These are phyloP conservation scores for Trametes meyenii DNA, from an alignment of 768 basidiomycete genomes.

Conservation along the genomic window DNA sequence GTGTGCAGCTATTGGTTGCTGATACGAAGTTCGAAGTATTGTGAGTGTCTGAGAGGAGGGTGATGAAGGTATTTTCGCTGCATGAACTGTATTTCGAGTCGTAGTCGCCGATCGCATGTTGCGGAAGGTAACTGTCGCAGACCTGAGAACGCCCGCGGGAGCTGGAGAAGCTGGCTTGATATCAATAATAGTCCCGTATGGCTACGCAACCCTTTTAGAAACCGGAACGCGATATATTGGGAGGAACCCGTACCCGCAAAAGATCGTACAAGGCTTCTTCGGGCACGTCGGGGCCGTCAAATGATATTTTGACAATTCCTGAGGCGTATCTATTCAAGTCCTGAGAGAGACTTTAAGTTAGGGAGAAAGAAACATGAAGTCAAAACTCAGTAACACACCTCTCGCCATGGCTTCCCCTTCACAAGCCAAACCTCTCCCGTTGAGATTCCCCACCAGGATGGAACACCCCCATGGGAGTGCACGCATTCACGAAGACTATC, in stretches of 20 bases:
- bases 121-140: slow-evolving; percentile 61
- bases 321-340: slow-evolving; percentile 87
- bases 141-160: slow-evolving; percentile 55
- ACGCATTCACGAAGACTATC: slow-evolving; percentile 47
- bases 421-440: slow-evolving; percentile 69
- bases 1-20: slow-evolving; percentile 66
- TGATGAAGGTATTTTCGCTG: slow-evolving; percentile 42
- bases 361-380: background rate
- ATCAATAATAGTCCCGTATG: slow-evolving; percentile 80
- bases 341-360: slow-evolving; percentile 40
- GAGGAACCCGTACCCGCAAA: slow-evolving; percentile 59
- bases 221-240: background rate
- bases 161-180: slow-evolving; percentile 61
- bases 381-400: slow-evolving; percentile 46
- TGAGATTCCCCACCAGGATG: slow-evolving; percentile 61
- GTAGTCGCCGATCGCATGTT: slow-evolving; percentile 70
- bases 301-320: slow-evolving; percentile 70
- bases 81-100: slow-evolving; percentile 83
- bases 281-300: slow-evolving; percentile 86
- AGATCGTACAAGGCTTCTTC: slow-evolving; percentile 80
- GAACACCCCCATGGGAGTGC: slow-evolving; percentile 54
- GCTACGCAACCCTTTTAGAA: slow-evolving; percentile 44
- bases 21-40: slow-evolving; percentile 58
- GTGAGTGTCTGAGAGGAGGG: slow-evolving; percentile 35
- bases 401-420: slow-evolving; percentile 78